Conservation (phyloP, 2,329 filamentous ascomycete genomes). For the Dryadomyces quercivorus region DNA sequence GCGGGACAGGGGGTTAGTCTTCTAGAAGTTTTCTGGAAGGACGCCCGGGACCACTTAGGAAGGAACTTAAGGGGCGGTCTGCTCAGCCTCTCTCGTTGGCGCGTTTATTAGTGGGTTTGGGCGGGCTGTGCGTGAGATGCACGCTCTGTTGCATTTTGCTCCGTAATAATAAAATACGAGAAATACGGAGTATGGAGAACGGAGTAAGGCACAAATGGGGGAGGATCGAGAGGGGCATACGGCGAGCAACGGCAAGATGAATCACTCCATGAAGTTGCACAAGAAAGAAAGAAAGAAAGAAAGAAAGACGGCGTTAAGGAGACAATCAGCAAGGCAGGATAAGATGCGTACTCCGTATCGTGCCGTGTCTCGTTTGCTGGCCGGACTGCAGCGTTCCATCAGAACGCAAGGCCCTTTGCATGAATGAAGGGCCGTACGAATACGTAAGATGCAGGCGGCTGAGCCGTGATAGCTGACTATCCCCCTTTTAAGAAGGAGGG, state of each 20-base stretch:
- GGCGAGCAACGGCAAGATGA: too few relatives aligned
- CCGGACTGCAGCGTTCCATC: background rate
- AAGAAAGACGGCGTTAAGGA: background rate
- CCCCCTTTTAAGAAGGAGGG: too few relatives aligned
- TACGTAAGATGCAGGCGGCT: background rate
- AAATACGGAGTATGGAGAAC: too few relatives aligned
- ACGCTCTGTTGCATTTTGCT: background rate
- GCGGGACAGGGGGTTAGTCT: background rate
- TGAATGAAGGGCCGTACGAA: background rate
- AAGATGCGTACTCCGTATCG: background rate
- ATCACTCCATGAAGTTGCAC: background rate
- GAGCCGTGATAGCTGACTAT: background rate
- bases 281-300: background rate
- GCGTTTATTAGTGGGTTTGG: too few relatives aligned
- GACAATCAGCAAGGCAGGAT: background rate
- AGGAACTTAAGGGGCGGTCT: background rate
- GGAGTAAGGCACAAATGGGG: too few relatives aligned
- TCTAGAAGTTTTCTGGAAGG: slow-evolving; percentile 3
- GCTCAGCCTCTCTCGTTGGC: background rate
- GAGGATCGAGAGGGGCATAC: too few relatives aligned
- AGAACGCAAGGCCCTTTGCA: background rate
- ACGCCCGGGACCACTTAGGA: background rate
- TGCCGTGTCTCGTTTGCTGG: background rate
- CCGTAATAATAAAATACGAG: too few relatives aligned
- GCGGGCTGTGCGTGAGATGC: too few relatives aligned